Evolutionary conservation across 169 alveolate species (phyloP).

Genomic region (Plasmodium gallinaceum): DNA sequence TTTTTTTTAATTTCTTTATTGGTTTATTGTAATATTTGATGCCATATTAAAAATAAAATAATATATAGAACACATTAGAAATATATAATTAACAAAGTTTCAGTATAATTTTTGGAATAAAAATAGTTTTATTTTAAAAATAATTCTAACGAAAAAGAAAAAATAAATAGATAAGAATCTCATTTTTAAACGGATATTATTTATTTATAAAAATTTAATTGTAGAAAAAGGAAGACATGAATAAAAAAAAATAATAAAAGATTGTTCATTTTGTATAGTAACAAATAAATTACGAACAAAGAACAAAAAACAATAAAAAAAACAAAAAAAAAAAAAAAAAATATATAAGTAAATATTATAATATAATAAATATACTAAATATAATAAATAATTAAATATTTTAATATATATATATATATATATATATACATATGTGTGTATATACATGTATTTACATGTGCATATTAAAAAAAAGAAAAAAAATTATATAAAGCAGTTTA

Average conservation of each 20-base stretch:
- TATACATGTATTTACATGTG: not conserved
- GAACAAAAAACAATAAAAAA: constrained; percentile 7
- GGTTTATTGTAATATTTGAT: no score
- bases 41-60: no score
- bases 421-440: not conserved
- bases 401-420: not conserved
- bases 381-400: not conserved
- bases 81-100: no score
- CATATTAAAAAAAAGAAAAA: not conserved
- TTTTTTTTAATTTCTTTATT: no score
- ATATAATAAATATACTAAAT: constrained; percentile 7
- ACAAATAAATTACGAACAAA: constrained; percentile 13
- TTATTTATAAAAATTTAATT: not conserved
- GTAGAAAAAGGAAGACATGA: not conserved
- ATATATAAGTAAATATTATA: not conserved
- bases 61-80: no score
- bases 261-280: not conserved
- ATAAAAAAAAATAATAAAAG: not conserved
- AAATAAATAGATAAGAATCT: not conserved
- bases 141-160: no score
- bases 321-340: not conserved
- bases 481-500: not conserved
- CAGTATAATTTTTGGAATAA: no score
- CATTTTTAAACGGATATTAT: not conserved
- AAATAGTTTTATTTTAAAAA: no score